These are phyloP conservation scores for Thalassiosira ordinaria DNA, from an alignment of 352 stramenopile genomes.

Conservation along the genomic window DNA sequence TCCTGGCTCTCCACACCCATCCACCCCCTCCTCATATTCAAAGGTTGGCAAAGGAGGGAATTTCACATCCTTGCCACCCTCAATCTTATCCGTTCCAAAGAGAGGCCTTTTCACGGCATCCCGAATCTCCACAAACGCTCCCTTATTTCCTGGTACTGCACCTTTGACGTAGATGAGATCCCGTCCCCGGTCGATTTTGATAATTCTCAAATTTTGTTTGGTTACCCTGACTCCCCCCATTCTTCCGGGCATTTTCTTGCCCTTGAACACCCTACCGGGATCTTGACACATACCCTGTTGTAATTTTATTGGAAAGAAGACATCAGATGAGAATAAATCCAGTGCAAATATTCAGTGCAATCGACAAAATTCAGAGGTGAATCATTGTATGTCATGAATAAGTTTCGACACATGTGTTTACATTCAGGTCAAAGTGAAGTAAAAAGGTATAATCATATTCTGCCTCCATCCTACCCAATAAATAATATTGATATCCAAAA, in stretches of 20 bases:
- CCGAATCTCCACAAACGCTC: slow-evolving; percentile 82
- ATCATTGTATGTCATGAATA: slow-evolving; percentile 21
- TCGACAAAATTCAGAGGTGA: slow-evolving; percentile 11
- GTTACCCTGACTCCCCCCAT: slow-evolving; percentile 95
- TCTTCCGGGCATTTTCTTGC: slow-evolving; percentile 99
- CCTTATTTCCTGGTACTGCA: slow-evolving; percentile 79
- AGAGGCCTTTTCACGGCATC: slow-evolving; percentile 83
- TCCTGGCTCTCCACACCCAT: slow-evolving; percentile 73
- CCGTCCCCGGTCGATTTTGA: slow-evolving; percentile 84
- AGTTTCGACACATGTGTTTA: slow-evolving; percentile 25
- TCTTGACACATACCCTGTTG: slow-evolving; percentile 94
- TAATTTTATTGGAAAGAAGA: background rate
- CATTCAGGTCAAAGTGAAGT: slow-evolving; percentile 53
- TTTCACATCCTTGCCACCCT: slow-evolving; percentile 56
- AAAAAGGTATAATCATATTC: slow-evolving; percentile 30
- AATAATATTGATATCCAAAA: slow-evolving; percentile 3
- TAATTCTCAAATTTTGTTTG: slow-evolving; percentile 92
- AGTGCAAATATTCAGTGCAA: too few relatives aligned
- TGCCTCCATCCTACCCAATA: background rate
- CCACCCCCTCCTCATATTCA: slow-evolving; percentile 77
- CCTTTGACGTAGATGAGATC: slow-evolving; percentile 83
- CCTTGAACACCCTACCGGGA: slow-evolving; percentile 98
- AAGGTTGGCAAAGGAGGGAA: slow-evolving; percentile 82
- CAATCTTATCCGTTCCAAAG: slow-evolving; percentile 77
- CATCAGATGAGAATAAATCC: background rate